Base-by-base conservation (phyloP, 768 basidiomycete species). In the Rhodotorula sphaerocarpa region DNA sequence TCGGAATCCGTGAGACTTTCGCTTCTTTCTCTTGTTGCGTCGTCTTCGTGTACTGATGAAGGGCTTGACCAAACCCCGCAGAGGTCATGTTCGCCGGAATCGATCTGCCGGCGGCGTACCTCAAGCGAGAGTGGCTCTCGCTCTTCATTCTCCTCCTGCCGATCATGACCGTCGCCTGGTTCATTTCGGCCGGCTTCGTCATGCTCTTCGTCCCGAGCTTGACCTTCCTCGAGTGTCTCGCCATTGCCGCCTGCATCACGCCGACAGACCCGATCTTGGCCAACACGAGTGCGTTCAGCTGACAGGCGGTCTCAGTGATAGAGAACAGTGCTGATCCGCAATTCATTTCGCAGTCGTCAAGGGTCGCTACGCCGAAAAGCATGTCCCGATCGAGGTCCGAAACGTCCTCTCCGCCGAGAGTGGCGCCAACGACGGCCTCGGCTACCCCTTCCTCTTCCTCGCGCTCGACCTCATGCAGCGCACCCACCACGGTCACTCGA, bases 351-450 rank as follows among this genome's bases (percentile, higher is more conserved):
- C 47, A 48, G 47, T 70, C n/a, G 70, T 73, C 42, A 70, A 73
- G 72, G 78, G 78, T 30, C 72, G 77, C 5, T 78, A 74, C 55
- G 78, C 77, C 14, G 76, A 78, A 57, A 65, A 74, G 70, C 71
- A 77, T 53, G 75, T 78, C 5, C 76, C 76, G 1, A 60, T 72
- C 14, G 68, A 73, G 45, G 77, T 79, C 3, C 71, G 77, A n/a
- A 72, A 78, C 56, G 73, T 78, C 61, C 75, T 79, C 44, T 67
- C 56, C 1, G 71, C 65, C 11, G 77, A 79, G 65, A 64, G 71
- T 28, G 78, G 77, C 3, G 78, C 78, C 3, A 79, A 78, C 62
- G 78, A 79, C 55, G 77, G 76, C 18, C 65, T 78, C 2, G 76
- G 75, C 10, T 77, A 74, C 61, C 78, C 78, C 7, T 79, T 78